phyloP scores from a whole-genome alignment of 2,329 filamentous ascomycete genomes.

The Blastomyces percursus region DNA sequence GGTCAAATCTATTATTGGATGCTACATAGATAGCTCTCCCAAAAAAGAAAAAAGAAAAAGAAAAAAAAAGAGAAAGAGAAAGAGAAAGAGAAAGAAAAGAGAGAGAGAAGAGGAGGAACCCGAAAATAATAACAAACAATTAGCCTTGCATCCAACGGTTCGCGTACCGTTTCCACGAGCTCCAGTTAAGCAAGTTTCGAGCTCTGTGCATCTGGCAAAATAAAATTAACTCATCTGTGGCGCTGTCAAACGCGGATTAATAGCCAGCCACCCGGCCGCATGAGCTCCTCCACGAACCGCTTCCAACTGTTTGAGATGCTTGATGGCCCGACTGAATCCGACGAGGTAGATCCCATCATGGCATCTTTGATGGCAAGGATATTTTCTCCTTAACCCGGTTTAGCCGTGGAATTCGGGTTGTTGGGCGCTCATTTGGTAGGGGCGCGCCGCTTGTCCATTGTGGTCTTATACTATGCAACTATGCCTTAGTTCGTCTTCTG shows the following conservation, averaged over 20 bases:
- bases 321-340: not conserved
- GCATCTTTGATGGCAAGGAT: not conserved
- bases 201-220: not conserved
- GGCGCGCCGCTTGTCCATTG: slow-evolving; percentile 5
- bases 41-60: too few species aligned
- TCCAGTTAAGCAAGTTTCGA: not conserved
- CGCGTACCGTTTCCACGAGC: too few species aligned
- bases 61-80: too few species aligned
- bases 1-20: not conserved
- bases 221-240: not conserved
- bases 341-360: not conserved
- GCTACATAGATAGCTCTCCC: too few species aligned
- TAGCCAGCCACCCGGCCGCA: not conserved
- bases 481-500: slow-evolving; percentile 9
- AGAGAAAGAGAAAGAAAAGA: too few species aligned
- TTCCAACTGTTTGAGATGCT: not conserved
- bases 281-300: not conserved
- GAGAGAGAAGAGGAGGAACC: not conserved
- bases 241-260: not conserved
- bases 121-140: too few species aligned
- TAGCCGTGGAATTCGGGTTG: not conserved
- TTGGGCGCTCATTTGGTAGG: slow-evolving; percentile 10
- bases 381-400: not conserved
- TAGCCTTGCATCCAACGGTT: too few species aligned
- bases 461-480: slow-evolving; percentile 7